Percentiles rank a stretch among this genome's conserved stretches.
These are phyloP conservation scores for Crassisporium funariophilum DNA, from an alignment of 768 basidiomycete genomes.

Conservation along the genomic window DNA sequence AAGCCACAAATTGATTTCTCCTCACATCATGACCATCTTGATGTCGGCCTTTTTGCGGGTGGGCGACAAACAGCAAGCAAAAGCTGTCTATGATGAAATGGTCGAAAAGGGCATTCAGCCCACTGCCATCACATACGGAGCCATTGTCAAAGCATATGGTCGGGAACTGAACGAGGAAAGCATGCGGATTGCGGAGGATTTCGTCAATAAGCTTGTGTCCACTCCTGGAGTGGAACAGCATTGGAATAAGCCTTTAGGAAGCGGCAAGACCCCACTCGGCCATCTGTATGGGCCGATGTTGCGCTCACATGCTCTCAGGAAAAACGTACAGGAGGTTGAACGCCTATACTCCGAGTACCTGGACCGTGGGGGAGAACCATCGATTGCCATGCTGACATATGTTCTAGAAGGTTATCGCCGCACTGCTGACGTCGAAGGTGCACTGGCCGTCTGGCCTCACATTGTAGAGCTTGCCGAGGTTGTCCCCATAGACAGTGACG, in stretches of 20 bases:
- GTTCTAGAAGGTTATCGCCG: conserved; percentile 76
- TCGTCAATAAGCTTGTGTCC: conserved; percentile 54
- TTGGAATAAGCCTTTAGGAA: conserved; percentile 41
- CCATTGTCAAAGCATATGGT: conserved; percentile 66
- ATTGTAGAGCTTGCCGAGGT: conserved; percentile 58
- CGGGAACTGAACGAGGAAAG: conserved; percentile 50
- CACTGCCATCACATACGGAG: conserved; percentile 64
- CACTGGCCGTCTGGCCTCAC: conserved; percentile 66
- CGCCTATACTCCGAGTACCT: conserved; percentile 55
- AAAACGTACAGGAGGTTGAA: conserved; percentile 54
- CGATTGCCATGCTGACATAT: conserved; percentile 59
- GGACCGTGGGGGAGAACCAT: conserved; percentile 55
- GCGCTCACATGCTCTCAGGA: conserved; percentile 44
- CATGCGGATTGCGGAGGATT: conserved; percentile 63
- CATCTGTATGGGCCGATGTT: conserved; percentile 67
- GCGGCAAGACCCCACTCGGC: conserved; percentile 27
- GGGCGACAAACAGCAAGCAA: conserved; percentile 56
- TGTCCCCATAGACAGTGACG: conserved; percentile 1
- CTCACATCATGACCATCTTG: conserved; percentile 71
- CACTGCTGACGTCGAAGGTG: conserved; percentile 52
- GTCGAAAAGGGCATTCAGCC: conserved; percentile 61
- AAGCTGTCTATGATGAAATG: conserved; percentile 75
- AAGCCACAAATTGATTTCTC: conserved; percentile 43
- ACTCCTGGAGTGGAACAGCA: conserved; percentile 31
- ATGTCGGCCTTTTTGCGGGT: conserved; percentile 70